Percentiles rank a stretch among this genome's conserved stretches.
These are phyloP conservation scores for Plasmopara muralis DNA, from an alignment of 352 stramenopile species.

Conservation along the genomic window DNA sequence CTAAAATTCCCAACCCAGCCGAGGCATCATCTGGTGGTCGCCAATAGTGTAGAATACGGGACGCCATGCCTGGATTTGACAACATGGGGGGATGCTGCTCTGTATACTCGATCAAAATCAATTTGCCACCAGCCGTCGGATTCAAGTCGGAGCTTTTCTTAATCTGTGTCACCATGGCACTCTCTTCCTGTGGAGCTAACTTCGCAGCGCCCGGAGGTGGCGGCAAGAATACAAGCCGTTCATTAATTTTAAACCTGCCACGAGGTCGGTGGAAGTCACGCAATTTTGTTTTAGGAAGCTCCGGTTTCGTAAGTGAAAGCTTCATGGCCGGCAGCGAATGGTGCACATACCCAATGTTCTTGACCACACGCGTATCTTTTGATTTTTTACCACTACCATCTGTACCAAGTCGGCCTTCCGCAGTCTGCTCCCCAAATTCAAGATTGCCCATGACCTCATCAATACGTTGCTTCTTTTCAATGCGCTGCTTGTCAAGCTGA, in stretches of 20 bases:
- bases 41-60: constrained; percentile 82
- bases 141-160: constrained; percentile 84
- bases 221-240: constrained; percentile 46
- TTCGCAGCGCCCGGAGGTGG: constrained; percentile 38
- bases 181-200: constrained; percentile 53
- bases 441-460: constrained; percentile 75
- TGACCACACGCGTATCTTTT: constrained; percentile 79
- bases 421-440: constrained; percentile 70
- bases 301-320: constrained; percentile 76
- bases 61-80: constrained; percentile 74
- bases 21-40: constrained; percentile 51
- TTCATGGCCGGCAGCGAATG: constrained; percentile 85
- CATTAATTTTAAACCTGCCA: constrained; percentile 84
- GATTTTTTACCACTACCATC: constrained; percentile 71
- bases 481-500: constrained; percentile 64
- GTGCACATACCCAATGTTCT: constrained; percentile 80
- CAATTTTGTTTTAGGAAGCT: constrained; percentile 75
- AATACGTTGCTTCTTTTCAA: constrained; percentile 78
- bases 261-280: constrained; percentile 78
- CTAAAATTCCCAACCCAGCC: constrained; percentile 32
- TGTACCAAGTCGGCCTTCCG: constrained; percentile 49
- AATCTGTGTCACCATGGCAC: constrained; percentile 75
- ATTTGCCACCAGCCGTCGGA: constrained; percentile 60
- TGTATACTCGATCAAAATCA: constrained; percentile 82
- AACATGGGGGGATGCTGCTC: constrained; percentile 78